Conservation (phyloP, 2,329 filamentous ascomycete genomes). For the Dothideomycetes sp. region DNA sequence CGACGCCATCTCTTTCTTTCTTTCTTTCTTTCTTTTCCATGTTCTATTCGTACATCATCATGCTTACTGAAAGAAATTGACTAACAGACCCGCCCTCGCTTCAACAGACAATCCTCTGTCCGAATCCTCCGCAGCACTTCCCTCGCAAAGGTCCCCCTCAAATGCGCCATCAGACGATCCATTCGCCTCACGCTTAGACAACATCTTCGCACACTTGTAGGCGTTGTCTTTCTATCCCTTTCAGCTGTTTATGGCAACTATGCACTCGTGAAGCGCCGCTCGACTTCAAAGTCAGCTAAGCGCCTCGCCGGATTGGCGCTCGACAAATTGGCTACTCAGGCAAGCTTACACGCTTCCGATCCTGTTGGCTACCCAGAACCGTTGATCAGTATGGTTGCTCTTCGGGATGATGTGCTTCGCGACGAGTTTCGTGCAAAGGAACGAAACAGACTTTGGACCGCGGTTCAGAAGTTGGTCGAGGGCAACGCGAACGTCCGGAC, state of each 20-base stretch:
- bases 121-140: slow-evolving; percentile 67
- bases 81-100: slow-evolving; percentile 76
- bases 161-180: slow-evolving; percentile 69
- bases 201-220: slow-evolving; percentile 75
- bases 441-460: slow-evolving; percentile 74
- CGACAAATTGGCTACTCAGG: slow-evolving; percentile 72
- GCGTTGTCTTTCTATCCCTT: slow-evolving; percentile 43
- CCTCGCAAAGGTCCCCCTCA: slow-evolving; percentile 83
- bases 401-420: slow-evolving; percentile 83
- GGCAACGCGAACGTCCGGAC: slow-evolving; percentile 84
- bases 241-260: slow-evolving; percentile 54
- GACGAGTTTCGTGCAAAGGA: slow-evolving; percentile 68
- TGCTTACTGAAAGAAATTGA: slow-evolving; percentile 30
- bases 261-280: slow-evolving; percentile 52
- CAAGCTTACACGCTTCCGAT: slow-evolving; percentile 62
- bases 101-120: slow-evolving; percentile 62
- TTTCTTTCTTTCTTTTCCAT: slow-evolving; percentile 15
- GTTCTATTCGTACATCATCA: slow-evolving; percentile 16
- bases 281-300: slow-evolving; percentile 65
- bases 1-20: slow-evolving; percentile 18
- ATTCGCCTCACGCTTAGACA: slow-evolving; percentile 71
- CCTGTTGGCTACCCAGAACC: slow-evolving; percentile 58
- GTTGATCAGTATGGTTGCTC: slow-evolving; percentile 78
- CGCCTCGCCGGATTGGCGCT: slow-evolving; percentile 76
- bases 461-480: slow-evolving; percentile 77